Conservation (phyloP, 805 yeast genomes). For the Candida saitoana region DNA sequence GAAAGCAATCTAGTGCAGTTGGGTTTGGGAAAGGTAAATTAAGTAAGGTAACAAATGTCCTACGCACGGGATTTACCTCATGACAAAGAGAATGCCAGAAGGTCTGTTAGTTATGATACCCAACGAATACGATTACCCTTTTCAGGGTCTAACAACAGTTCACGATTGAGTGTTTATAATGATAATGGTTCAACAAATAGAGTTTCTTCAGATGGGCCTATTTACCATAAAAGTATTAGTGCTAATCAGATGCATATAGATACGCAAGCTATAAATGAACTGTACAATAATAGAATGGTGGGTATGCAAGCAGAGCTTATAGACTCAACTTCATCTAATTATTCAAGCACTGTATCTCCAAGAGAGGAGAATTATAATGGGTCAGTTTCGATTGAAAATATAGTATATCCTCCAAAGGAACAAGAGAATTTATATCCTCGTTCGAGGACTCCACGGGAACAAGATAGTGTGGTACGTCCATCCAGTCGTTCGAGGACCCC, state of each 20-base stretch:
- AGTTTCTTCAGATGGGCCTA: conserved; percentile 1
- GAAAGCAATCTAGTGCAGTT: too few relatives aligned
- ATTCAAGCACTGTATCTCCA: background rate
- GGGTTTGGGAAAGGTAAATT: too few relatives aligned
- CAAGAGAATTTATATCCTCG: background rate
- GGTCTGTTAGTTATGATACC: conserved; percentile 12
- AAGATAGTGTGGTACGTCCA: too few relatives aligned
- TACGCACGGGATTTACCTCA: conserved; percentile 1
- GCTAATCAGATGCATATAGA: background rate
- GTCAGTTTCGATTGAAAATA: background rate
- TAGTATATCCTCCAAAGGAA: too few relatives aligned
- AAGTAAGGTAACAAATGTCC: background rate
- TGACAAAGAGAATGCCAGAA: conserved; percentile 5
- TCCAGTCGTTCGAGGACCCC: too few relatives aligned
- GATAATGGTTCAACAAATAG: background rate
- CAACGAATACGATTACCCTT: conserved; percentile 11
- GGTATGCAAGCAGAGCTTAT: background rate
- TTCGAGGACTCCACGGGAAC: background rate
- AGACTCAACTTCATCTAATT: background rate
- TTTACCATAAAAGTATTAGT: conserved; percentile 1
- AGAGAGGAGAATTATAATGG: background rate
- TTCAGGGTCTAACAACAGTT: conserved; percentile 4
- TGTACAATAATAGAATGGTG: background rate
- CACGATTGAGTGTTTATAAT: conserved; percentile 3
- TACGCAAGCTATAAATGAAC: background rate